A percentile compares a stretch with the other conserved stretches of the same genome.
These are phyloP conservation scores for Annulohypoxylon moriforme DNA, from an alignment of 495 filamentous ascomycete species.

Conservation along the genomic window DNA sequence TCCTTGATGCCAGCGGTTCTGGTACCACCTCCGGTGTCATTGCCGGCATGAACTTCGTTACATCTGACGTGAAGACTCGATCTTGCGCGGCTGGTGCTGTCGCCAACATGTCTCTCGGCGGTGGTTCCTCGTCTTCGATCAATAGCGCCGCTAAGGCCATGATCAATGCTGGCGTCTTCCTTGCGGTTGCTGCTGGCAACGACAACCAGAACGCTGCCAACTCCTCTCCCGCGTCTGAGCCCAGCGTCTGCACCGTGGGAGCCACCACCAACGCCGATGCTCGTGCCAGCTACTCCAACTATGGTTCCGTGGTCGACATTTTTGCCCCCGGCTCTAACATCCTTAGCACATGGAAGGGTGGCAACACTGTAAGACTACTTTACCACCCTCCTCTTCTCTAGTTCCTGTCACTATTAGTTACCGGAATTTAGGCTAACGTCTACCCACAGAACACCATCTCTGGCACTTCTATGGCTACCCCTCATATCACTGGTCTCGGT, in stretches of 20 bases:
- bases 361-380: constrained; percentile 54
- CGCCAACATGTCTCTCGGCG: constrained; percentile 68
- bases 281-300: constrained; percentile 72
- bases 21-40: constrained; percentile 62
- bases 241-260: constrained; percentile 70
- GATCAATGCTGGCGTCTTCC: constrained; percentile 62
- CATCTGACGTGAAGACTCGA: constrained; percentile 50
- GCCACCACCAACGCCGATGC: constrained; percentile 60
- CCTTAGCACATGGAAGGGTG: constrained; percentile 67
- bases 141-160: constrained; percentile 64
- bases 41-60: constrained; percentile 62
- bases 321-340: constrained; percentile 69
- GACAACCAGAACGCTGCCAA: constrained; percentile 58
- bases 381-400: neutral
- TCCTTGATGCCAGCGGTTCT: constrained; percentile 60
- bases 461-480: constrained; percentile 74
- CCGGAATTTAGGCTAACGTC: constrained; percentile 4
- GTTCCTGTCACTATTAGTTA: constrained; percentile 1
- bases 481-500: constrained; percentile 71
- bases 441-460: constrained; percentile 69
- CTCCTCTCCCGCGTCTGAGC: constrained; percentile 67
- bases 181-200: constrained; percentile 69
- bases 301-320: constrained; percentile 69
- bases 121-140: constrained; percentile 62
- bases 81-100: constrained; percentile 58